A percentile compares a stretch with the other conserved stretches of the same genome.
Evolutionary conservation across 352 stramenopile genomes (phyloP).

Genomic region (Phytophthora nicotianae): DNA sequence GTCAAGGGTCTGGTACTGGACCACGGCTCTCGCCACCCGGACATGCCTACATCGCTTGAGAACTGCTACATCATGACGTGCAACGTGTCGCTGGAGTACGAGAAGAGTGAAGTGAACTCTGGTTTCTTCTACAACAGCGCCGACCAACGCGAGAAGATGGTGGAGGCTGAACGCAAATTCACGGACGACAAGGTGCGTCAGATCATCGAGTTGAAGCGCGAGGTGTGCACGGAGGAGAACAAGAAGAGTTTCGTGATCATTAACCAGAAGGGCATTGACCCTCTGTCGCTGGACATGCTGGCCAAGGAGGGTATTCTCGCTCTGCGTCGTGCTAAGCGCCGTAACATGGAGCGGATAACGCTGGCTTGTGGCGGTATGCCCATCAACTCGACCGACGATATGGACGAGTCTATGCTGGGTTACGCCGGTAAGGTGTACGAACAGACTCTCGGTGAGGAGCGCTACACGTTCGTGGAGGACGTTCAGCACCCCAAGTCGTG

Average conservation of each 20-base stretch:
- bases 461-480: slow-evolving; percentile 99
- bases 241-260: slow-evolving; percentile 99
- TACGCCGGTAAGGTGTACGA: slow-evolving; percentile 98
- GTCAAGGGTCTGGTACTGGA: slow-evolving; percentile 98
- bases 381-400: slow-evolving; percentile 98
- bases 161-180: slow-evolving; percentile 94
- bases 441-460: slow-evolving; percentile 98
- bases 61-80: slow-evolving; percentile 99
- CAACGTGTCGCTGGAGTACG: slow-evolving; percentile 99
- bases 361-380: slow-evolving; percentile 98
- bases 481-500: slow-evolving; percentile 96
- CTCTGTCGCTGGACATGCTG: slow-evolving; percentile 98
- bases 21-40: slow-evolving; percentile 98
- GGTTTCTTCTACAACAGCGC: slow-evolving; percentile 99
- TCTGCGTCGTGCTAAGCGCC: slow-evolving; percentile 97
- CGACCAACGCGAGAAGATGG: slow-evolving; percentile 99
- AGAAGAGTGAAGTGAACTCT: slow-evolving; percentile 99
- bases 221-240: slow-evolving; percentile 95
- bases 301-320: slow-evolving; percentile 99
- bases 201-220: slow-evolving; percentile 99
- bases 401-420: slow-evolving; percentile 96
- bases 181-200: slow-evolving; percentile 96
- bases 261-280: slow-evolving; percentile 99
- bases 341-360: slow-evolving; percentile 99
- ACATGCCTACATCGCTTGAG: slow-evolving; percentile 97